These are phyloP conservation scores for Bolboschoenoplectus hybrid DNA, from an alignment of 202 grass and related monocot species.

Conservation along the genomic window DNA sequence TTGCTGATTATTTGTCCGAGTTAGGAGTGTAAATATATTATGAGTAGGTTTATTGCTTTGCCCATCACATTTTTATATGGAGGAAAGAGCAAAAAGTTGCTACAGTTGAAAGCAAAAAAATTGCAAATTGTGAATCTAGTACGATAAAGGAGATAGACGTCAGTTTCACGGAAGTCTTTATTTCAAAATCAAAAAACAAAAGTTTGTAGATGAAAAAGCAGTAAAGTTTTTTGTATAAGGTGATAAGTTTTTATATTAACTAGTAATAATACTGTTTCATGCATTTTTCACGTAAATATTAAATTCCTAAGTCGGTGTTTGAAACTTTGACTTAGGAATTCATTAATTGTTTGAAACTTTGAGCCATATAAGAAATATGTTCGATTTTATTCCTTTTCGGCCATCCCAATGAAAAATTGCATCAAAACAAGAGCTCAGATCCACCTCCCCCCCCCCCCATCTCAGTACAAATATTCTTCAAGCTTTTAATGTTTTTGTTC, in stretches of 20 bases:
- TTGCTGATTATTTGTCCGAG: not conserved
- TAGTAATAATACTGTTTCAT: not conserved
- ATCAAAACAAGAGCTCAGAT: not conserved
- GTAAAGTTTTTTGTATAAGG: not conserved
- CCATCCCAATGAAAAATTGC: not conserved
- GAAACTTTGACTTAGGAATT: not conserved
- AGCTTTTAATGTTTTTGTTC: not conserved
- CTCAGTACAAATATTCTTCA: not conserved
- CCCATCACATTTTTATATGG: not conserved
- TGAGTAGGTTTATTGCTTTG: not conserved
- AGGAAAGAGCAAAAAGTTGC: too few relatives aligned
- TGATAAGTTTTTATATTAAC: not conserved
- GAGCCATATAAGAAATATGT: not conserved
- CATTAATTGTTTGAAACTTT: not conserved
- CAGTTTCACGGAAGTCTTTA: too few relatives aligned
- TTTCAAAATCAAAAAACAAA: too few relatives aligned
- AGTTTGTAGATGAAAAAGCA: not conserved
- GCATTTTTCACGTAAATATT: not conserved
- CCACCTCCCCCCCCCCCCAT: not conserved
- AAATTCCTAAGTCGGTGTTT: not conserved
- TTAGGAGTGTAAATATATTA: not conserved
- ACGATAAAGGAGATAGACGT: too few relatives aligned
- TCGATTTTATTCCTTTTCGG: not conserved
- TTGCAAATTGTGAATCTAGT: too few relatives aligned
- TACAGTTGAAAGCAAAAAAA: too few relatives aligned